Evolutionary conservation across 1,284 basidiomycete species (phyloP).

Genomic region (Vanrija humicola): DNA sequence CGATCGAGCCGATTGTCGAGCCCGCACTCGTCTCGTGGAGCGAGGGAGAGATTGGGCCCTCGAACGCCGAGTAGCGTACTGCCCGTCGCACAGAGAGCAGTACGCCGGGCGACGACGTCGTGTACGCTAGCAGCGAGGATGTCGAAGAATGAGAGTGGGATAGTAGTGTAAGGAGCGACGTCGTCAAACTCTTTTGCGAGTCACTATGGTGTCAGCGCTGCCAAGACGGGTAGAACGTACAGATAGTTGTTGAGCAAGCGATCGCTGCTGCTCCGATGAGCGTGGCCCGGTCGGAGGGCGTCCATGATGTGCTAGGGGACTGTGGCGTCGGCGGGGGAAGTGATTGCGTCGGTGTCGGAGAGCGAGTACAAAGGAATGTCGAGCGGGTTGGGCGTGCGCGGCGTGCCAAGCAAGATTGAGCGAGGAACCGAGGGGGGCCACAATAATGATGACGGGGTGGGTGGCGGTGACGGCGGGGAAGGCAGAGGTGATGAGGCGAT

Average conservation of each 20-base stretch:
- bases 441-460: conserved; percentile 8
- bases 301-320: conserved; percentile 33
- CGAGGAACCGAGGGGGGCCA: no score
- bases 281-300: conserved; percentile 41
- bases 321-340: conserved; percentile 15
- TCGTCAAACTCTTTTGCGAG: conserved; percentile 45
- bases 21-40: not conserved
- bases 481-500: conserved; percentile 1
- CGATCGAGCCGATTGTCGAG: conserved; percentile 8
- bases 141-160: conserved; percentile 50
- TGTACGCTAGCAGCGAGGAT: conserved; percentile 48
- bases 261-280: conserved; percentile 47
- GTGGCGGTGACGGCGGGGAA: no score
- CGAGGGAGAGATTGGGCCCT: conserved; percentile 40
- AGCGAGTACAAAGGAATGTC: not conserved
- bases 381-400: no score
- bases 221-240: conserved; percentile 20
- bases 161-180: conserved; percentile 45
- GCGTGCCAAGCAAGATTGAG: no score
- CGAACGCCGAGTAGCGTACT: conserved; percentile 48
- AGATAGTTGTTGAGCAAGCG: conserved; percentile 49
- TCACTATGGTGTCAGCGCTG: conserved; percentile 25
- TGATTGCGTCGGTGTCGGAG: not conserved
- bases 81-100: conserved; percentile 40
- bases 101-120: conserved; percentile 49